phyloP scores from a whole-genome alignment of 164 flowering plant species.

The Aristolochia fimbriata region DNA sequence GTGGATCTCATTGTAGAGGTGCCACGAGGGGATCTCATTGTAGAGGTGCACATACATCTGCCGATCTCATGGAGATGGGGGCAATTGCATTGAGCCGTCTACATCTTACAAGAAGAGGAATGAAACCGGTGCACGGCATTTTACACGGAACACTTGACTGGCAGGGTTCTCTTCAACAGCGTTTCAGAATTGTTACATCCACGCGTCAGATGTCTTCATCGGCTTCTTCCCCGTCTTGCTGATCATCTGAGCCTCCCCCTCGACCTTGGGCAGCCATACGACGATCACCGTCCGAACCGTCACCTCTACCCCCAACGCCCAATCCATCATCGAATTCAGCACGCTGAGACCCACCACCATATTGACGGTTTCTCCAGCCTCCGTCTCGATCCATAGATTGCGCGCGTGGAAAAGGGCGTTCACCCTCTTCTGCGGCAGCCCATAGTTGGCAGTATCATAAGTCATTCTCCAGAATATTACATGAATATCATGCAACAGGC shows the following conservation, averaged over 20 bases:
- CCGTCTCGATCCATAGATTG: conserved; percentile 29
- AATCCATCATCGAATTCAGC: conserved; percentile 4
- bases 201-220: not conserved
- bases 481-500: too few species aligned
- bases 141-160: conserved; percentile 1
- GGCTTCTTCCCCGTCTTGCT: conserved; percentile 16
- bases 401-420: conserved; percentile 24
- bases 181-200: too few species aligned
- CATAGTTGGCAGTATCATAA: not conserved
- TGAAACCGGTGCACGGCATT: conserved; percentile 5
- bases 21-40: too few species aligned
- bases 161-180: too few species aligned
- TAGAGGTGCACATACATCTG: too few species aligned
- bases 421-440: conserved; percentile 27
- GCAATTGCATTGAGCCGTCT: not conserved
- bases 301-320: conserved; percentile 13
- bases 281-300: conserved; percentile 12
- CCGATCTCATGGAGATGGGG: too few species aligned
- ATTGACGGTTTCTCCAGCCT: conserved; percentile 15
- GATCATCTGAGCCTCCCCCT: conserved; percentile 10
- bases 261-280: conserved; percentile 10
- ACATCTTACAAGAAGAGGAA: not conserved
- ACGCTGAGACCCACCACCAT: conserved; percentile 11
- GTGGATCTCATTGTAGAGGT: too few species aligned
- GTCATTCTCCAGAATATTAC: not conserved